Evolutionary conservation across 148 eudicot species (phyloP).

Genomic region (Pharnaceum exiguum): DNA sequence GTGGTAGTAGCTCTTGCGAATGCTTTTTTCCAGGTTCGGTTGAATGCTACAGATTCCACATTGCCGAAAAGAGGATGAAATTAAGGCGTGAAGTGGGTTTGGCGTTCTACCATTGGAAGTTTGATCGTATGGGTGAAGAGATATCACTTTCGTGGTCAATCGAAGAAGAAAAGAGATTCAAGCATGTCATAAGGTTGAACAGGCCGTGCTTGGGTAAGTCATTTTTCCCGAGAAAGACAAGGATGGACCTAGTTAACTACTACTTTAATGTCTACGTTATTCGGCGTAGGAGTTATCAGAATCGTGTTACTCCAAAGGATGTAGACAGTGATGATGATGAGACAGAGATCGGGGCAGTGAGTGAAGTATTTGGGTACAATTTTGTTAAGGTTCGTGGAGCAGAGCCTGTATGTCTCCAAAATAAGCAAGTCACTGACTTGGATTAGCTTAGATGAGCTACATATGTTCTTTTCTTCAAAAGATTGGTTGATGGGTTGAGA

Average conservation of each 20-base stretch:
- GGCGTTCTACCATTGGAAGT: constrained; percentile 58
- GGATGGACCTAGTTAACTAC: constrained; percentile 63
- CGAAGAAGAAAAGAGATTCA: constrained; percentile 65
- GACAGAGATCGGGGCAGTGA: constrained; percentile 50
- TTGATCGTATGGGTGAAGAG: constrained; percentile 80
- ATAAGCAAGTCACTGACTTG: constrained; percentile 42
- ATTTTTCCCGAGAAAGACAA: constrained; percentile 45
- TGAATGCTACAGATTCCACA: constrained; percentile 70
- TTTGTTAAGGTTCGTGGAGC: constrained; percentile 32
- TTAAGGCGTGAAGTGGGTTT: constrained; percentile 56
- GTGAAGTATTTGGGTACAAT: constrained; percentile 47
- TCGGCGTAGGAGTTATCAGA: constrained; percentile 66
- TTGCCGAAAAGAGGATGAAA: constrained; percentile 58
- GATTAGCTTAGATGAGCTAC: constrained; percentile 16
- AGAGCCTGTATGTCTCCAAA: constrained; percentile 34
- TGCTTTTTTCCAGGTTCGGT: constrained; percentile 53
- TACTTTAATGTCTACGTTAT: constrained; percentile 67
- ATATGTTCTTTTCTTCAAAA: background rate
- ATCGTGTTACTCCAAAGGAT: constrained; percentile 60
- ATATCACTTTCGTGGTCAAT: constrained; percentile 77
- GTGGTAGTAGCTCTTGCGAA: constrained; percentile 46
- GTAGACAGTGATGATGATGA: constrained; percentile 87
- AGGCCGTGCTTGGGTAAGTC: constrained; percentile 23
- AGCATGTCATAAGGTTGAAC: constrained; percentile 30
- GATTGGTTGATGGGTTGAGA: background rate